A percentile compares a stretch with the other conserved stretches of the same genome.
These are phyloP conservation scores for Lachnellula suecica DNA, from an alignment of 2,329 filamentous ascomycete genomes.

Conservation along the genomic window DNA sequence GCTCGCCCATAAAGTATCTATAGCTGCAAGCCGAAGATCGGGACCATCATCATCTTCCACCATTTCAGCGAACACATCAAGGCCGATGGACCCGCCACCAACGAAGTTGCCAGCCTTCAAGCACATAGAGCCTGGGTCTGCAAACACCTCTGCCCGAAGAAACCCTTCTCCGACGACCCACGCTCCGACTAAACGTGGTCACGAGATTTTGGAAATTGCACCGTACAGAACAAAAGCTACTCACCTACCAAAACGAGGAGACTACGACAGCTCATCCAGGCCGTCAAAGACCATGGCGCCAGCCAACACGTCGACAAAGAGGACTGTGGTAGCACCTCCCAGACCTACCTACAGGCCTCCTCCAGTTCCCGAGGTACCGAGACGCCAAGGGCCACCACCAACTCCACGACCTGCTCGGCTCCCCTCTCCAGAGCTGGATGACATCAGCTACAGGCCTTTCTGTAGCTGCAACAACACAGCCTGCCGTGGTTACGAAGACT, in stretches of 20 bases:
- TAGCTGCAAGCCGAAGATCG: neutral
- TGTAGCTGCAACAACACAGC: conserved; percentile 5
- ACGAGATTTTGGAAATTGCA: neutral
- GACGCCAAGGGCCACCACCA: conserved; percentile 6
- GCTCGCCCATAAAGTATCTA: neutral
- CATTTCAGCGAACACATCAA: conserved; percentile 6
- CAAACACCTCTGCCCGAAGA: neutral
- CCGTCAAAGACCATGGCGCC: neutral
- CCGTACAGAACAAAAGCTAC: neutral
- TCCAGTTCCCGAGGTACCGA: conserved; percentile 1
- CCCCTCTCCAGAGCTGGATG: conserved; percentile 10
- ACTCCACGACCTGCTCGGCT: conserved; percentile 7
- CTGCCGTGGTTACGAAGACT: neutral
- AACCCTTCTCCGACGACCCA: neutral
- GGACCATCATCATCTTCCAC: no score
- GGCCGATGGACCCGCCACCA: neutral
- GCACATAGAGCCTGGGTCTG: neutral
- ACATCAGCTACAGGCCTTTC: conserved; percentile 3
- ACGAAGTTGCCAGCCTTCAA: neutral
- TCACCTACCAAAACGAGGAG: neutral
- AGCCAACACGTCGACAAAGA: conserved; percentile 3
- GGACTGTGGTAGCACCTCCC: neutral
- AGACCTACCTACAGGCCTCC: neutral
- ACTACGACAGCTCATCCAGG: neutral
- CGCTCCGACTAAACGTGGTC: neutral